These are phyloP conservation scores for Smallanthus sonchifolius DNA, from an alignment of 129 eudicot species.

Conservation along the genomic window DNA sequence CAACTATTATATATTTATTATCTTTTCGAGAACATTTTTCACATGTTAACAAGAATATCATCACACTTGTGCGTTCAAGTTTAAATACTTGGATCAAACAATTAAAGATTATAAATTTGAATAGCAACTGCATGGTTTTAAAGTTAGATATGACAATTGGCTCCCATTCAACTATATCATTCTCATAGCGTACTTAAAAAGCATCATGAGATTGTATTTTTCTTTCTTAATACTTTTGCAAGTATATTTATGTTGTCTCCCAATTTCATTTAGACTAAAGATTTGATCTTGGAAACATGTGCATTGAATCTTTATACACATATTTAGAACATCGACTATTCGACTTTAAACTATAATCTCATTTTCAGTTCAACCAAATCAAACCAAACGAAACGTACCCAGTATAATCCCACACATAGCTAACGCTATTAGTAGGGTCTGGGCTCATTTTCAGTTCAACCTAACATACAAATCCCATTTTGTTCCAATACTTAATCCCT, in stretches of 20 bases:
- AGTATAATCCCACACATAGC: too few relatives aligned
- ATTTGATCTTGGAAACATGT: not conserved
- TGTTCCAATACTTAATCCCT: not conserved
- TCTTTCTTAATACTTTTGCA: constrained; percentile 12
- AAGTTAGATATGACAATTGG: not conserved
- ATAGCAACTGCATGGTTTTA: not conserved
- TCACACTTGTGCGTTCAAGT: not conserved
- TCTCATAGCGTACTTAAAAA: not conserved
- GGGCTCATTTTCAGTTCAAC: not conserved
- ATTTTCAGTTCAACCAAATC: not conserved
- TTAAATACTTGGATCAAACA: not conserved
- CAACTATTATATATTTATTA: not conserved
- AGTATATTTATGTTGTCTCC: not conserved
- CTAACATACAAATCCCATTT: not conserved
- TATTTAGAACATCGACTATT: not conserved
- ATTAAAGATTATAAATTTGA: not conserved
- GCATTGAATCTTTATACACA: not conserved
- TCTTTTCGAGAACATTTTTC: not conserved
- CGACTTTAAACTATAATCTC: not conserved
- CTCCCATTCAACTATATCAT: not conserved
- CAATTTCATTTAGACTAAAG: not conserved
- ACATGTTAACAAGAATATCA: not conserved
- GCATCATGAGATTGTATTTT: not conserved
- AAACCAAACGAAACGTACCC: too few relatives aligned
- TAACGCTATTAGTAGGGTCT: too few relatives aligned